phyloP scores from a whole-genome alignment of 768 basidiomycete genomes.

The Amanita jacksonii region DNA sequence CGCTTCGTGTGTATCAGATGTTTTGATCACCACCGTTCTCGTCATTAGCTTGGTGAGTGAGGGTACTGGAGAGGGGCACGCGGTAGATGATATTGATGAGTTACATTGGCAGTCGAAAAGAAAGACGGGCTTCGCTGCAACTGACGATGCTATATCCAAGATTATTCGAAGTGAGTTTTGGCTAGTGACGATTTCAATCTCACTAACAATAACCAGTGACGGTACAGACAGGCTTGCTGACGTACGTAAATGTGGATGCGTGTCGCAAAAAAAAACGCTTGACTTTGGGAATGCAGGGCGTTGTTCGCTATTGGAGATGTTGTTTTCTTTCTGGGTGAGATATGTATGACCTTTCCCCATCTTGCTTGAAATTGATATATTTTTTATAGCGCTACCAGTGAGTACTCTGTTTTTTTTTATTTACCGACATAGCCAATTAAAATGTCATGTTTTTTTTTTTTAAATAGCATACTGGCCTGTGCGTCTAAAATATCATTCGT shows the following conservation, averaged over 20 bases:
- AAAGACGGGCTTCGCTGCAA: conserved; percentile 32
- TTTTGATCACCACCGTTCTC: conserved; percentile 30
- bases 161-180: conserved; percentile 22
- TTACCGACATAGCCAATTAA: neutral
- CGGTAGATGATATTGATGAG: neutral
- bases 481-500: conserved; percentile 12
- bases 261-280: too few relatives aligned
- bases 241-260: conserved; percentile 19
- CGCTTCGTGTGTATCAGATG: conserved; percentile 30
- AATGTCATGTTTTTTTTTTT: neutral
- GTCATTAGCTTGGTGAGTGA: conserved; percentile 28
- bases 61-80: neutral
- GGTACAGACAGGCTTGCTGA: conserved; percentile 34
- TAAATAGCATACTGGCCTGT: conserved; percentile 40
- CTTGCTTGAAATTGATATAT: neutral
- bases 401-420: conserved; percentile 6
- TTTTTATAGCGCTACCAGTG: conserved; percentile 26
- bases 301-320: conserved; percentile 33
- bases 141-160: conserved; percentile 31
- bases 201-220: conserved; percentile 20
- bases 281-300: conserved; percentile 18
- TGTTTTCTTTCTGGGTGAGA: conserved; percentile 35
- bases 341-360: neutral
- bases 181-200: conserved; percentile 9
- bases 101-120: conserved; percentile 19